Evolutionary conservation across 768 basidiomycete genomes (phyloP).

Genomic region (Kondoa subrosea): DNA sequence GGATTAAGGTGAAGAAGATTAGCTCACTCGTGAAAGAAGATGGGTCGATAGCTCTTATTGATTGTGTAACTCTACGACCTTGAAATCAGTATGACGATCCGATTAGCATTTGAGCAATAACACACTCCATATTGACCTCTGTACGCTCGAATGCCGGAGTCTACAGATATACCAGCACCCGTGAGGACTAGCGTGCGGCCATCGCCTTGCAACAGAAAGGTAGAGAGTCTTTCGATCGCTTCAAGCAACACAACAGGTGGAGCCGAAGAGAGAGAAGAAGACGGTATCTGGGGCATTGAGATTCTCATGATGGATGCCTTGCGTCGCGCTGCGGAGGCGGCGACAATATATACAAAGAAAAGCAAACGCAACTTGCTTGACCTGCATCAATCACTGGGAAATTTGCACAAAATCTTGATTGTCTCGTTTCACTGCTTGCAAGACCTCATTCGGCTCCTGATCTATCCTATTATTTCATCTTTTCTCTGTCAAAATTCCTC

Average conservation of each 20-base stretch:
- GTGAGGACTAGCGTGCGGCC: constrained; percentile 33
- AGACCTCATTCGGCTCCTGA: no score
- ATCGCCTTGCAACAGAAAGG: constrained; percentile 31
- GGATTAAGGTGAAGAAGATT: neutral
- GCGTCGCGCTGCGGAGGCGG: no score
- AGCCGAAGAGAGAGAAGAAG: neutral
- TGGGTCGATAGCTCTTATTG: constrained; percentile 14
- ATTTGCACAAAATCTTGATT: no score
- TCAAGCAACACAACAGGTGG: neutral
- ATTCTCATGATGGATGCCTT: no score
- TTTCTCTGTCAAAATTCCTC: no score
- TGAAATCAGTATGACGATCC: neutral
- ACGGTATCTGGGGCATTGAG: neutral
- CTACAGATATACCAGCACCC: constrained; percentile 35
- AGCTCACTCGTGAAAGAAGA: constrained; percentile 21
- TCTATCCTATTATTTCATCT: no score
- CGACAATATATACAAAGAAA: no score
- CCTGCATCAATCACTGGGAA: no score
- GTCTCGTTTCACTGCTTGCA: no score
- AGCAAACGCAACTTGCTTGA: no score
- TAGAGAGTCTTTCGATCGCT: constrained; percentile 14
- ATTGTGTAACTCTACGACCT: constrained; percentile 11
- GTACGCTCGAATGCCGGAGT: constrained; percentile 35
- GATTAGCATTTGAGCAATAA: neutral
- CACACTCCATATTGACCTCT: constrained; percentile 31